Conservation (phyloP, 768 basidiomycete species). For the Pleurotus citrinopileatus region DNA sequence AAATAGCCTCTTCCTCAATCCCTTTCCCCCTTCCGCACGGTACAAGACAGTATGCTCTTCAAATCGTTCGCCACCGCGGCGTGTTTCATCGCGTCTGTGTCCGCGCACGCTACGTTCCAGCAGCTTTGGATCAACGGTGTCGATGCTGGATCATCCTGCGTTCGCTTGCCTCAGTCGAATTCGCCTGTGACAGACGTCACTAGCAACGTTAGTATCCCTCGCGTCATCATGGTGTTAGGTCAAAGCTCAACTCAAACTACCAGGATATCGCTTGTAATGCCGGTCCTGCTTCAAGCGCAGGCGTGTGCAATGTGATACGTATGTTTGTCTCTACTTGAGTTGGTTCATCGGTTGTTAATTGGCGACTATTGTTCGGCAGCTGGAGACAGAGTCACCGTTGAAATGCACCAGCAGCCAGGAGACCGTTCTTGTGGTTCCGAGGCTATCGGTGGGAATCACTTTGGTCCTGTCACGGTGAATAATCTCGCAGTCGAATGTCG, state of each 20-base stretch:
- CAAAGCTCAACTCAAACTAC: too few relatives aligned
- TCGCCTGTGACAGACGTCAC: constrained; percentile 41
- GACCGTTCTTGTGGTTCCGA: constrained; percentile 43
- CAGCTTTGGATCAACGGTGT: constrained; percentile 50
- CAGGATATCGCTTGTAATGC: constrained; percentile 51
- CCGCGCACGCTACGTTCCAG: constrained; percentile 54
- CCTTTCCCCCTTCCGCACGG: not conserved
- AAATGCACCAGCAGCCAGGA: constrained; percentile 35
- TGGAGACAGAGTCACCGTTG: constrained; percentile 45
- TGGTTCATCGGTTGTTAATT: not conserved
- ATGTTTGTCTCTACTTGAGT: constrained; percentile 11
- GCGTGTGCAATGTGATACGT: constrained; percentile 42
- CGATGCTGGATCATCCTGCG: constrained; percentile 45
- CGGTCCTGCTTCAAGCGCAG: constrained; percentile 26
- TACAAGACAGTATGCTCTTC: constrained; percentile 24
- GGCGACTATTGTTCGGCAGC: constrained; percentile 25
- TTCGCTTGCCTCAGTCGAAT: constrained; percentile 43
- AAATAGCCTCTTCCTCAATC: not conserved
- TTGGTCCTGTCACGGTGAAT: constrained; percentile 40
- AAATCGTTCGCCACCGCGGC: constrained; percentile 25
- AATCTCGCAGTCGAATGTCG: not conserved
- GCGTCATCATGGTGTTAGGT: too few relatives aligned
- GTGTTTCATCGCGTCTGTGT: constrained; percentile 34
- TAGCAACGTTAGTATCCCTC: constrained; percentile 24
- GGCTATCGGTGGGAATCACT: constrained; percentile 51